Evolutionary conservation across 1,139 yeast genomes (phyloP).

Genomic region (Yamadazyma membranifaciens): DNA sequence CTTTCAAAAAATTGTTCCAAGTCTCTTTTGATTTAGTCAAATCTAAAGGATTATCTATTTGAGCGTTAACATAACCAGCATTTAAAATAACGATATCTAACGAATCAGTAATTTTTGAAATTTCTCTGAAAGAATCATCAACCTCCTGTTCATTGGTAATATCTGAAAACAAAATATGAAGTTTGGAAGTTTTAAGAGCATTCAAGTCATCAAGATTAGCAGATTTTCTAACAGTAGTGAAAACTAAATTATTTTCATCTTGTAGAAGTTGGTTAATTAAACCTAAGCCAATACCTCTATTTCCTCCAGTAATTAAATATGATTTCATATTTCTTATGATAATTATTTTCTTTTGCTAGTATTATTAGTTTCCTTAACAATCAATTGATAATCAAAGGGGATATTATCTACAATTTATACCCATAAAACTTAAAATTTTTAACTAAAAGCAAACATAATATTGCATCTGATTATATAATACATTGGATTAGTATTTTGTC

Average conservation of each 20-base stretch:
- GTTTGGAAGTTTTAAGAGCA: neutral
- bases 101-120: slow-evolving; percentile 10
- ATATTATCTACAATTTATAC: too few relatives aligned
- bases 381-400: too few relatives aligned
- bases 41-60: neutral
- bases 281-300: slow-evolving; percentile 19
- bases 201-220: slow-evolving; percentile 5
- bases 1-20: slow-evolving; percentile 6
- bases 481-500: too few relatives aligned
- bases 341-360: neutral
- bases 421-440: too few relatives aligned
- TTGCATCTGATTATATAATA: too few relatives aligned
- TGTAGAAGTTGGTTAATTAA: slow-evolving; percentile 13
- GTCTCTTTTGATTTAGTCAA: slow-evolving; percentile 2
- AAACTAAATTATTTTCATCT: slow-evolving; percentile 19
- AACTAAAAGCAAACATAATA: too few relatives aligned
- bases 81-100: slow-evolving; percentile 17
- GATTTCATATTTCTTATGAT: slow-evolving; percentile 1
- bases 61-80: slow-evolving; percentile 10
- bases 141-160: slow-evolving; percentile 1
- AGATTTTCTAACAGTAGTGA: slow-evolving; percentile 12
- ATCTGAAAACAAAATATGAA: slow-evolving; percentile 6
- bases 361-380: too few relatives aligned
- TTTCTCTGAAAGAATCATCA: slow-evolving; percentile 11
- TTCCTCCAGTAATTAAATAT: slow-evolving; percentile 16